These are phyloP conservation scores for Fomitopsis betulina DNA, from an alignment of 1,284 basidiomycete species.

Conservation along the genomic window DNA sequence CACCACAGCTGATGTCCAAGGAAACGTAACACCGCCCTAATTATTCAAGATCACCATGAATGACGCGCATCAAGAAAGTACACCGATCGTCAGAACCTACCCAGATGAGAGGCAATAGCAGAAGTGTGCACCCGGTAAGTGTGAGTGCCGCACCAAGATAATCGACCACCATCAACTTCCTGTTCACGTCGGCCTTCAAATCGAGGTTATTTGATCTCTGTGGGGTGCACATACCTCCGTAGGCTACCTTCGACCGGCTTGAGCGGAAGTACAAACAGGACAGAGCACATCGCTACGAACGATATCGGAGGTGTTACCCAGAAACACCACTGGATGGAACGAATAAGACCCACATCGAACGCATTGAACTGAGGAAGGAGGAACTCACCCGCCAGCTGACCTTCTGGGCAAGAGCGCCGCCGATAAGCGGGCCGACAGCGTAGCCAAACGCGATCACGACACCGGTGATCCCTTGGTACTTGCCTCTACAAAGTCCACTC, in stretches of 20 bases:
- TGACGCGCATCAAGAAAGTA: neutral
- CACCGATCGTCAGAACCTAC: constrained; percentile 31
- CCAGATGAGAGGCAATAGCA: constrained; percentile 73
- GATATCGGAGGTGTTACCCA: constrained; percentile 67
- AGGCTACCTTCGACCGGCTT: constrained; percentile 60
- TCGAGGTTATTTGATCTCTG: neutral
- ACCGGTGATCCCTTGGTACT: constrained; percentile 62
- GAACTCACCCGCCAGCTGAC: constrained; percentile 55
- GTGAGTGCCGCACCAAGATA: constrained; percentile 59
- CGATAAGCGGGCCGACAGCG: constrained; percentile 53
- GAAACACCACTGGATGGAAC: constrained; percentile 46
- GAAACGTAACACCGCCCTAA: constrained; percentile 65
- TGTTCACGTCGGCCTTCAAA: constrained; percentile 12
- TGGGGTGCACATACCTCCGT: constrained; percentile 28
- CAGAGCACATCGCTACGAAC: constrained; percentile 44
- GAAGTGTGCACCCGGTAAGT: constrained; percentile 54
- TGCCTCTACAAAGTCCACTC: constrained; percentile 36
- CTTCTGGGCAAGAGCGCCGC: constrained; percentile 53
- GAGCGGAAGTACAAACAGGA: constrained; percentile 61
- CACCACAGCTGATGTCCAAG: constrained; percentile 63
- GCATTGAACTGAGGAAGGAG: constrained; percentile 7
- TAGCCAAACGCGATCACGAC: constrained; percentile 46
- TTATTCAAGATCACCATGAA: neutral
- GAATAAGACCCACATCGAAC: neutral
- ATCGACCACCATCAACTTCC: constrained; percentile 68